Evolutionary conservation across 2,329 filamentous ascomycete species (phyloP), one percentile per base, ranked within the genome.

Genomic region (Alternaria alternata): DNA sequence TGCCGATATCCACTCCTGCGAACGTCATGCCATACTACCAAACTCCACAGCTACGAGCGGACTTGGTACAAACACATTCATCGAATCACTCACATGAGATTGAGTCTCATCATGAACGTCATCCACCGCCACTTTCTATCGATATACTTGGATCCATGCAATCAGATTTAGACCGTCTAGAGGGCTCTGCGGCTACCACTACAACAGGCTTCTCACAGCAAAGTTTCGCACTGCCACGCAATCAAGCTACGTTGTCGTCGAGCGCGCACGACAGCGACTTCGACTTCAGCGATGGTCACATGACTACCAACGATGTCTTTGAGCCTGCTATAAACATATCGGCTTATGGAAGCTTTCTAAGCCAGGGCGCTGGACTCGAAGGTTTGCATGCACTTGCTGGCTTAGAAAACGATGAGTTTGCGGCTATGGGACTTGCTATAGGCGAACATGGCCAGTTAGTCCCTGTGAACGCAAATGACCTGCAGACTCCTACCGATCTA

Each of bases 211-310:
- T 68, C 53, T 73, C 71, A 1, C 71, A 72, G 16, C 67, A 69
- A 28, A 69, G 68, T 7, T 62, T 74, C 2, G 62, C 70, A 1
- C 59, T 72, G 2, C 56, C 67, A 1, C 66, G 73, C n/a, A 62
- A 55, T 14, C 69, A 72, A 42, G 73, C 69, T 47, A 59, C 64
- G 3, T 43, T 59, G 4, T 55, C 59, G 7, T 58, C 67, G 7
- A 69, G 59, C 22, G 62, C 61, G 22, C 66, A 75, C 28, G 65
- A 74, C 20, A 80, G 79, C 55, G 70, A 72, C 12, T 78, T 81
- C 62, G 78, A 81, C 63, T 81, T 82, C 69, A 68, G 64, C 20
- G 75, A 71, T 51, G 77, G 78, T 12, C 76, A 78, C 39, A 80
- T 82, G 56, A 74, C 75, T 54, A 75, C 81, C 20, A 46, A 61